These are phyloP conservation scores for Mortierella alpina DNA, from an alignment of 192 early-diverging fungal genomes.

Conservation along the genomic window DNA sequence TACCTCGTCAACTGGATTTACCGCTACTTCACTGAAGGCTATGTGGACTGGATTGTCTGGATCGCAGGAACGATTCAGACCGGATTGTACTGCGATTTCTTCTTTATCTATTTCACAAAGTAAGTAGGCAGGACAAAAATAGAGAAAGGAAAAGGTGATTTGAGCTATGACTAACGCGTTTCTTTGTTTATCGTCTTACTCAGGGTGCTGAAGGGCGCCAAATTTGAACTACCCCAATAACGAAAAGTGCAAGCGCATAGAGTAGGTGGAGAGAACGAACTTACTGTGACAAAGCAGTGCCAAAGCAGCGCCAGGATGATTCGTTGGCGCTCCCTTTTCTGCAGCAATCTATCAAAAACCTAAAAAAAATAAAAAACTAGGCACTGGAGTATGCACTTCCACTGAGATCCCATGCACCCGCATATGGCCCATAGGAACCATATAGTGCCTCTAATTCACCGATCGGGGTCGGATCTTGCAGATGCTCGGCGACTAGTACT, in stretches of 20 bases:
- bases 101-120: slow-evolving; percentile 93
- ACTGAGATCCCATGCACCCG: too few relatives aligned
- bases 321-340: too few relatives aligned
- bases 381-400: too few relatives aligned
- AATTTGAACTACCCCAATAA: slow-evolving; percentile 76
- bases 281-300: too few relatives aligned
- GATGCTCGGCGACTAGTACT: not conserved
- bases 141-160: too few relatives aligned
- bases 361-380: too few relatives aligned
- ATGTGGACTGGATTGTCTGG: slow-evolving; percentile 89
- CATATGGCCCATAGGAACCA: too few relatives aligned
- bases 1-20: slow-evolving; percentile 93
- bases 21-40: slow-evolving; percentile 78
- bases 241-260: not conserved
- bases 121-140: slow-evolving; percentile 38
- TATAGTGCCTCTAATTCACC: too few relatives aligned
- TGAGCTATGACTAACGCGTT: not conserved
- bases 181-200: slow-evolving; percentile 1
- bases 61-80: slow-evolving; percentile 95
- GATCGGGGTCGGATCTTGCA: not conserved
- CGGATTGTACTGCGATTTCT: slow-evolving; percentile 96
- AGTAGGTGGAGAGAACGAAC: not conserved
- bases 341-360: too few relatives aligned
- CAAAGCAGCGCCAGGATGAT: not conserved
- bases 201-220: slow-evolving; percentile 76